Conservation (phyloP, 129 eudicot species). For the Tagetes erecta region DNA sequence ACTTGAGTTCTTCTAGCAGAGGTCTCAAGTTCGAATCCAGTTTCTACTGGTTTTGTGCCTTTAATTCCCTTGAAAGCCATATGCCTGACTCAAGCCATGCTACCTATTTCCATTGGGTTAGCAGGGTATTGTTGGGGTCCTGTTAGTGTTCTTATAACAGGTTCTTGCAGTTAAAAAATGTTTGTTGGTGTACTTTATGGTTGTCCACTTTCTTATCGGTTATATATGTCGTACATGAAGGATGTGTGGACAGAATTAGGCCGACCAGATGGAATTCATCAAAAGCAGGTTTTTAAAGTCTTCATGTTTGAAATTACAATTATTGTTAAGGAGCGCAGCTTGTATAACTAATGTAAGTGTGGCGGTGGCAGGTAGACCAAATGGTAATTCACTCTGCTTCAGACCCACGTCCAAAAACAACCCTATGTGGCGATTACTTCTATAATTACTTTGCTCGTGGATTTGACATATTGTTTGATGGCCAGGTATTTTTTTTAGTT, state of each 20-base stretch:
- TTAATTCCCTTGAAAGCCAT: too few species aligned
- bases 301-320: neutral
- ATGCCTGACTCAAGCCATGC: too few species aligned
- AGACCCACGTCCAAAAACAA: slow-evolving; percentile 83
- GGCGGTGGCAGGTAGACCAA: slow-evolving; percentile 75
- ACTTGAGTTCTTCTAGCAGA: too few species aligned
- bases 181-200: neutral
- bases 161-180: too few species aligned
- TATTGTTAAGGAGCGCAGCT: neutral
- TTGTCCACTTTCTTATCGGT: neutral
- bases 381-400: slow-evolving; percentile 98
- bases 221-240: slow-evolving; percentile 33
- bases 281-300: slow-evolving; percentile 64
- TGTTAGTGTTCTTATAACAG: too few species aligned
- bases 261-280: slow-evolving; percentile 87
- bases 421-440: slow-evolving; percentile 93
- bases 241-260: slow-evolving; percentile 94
- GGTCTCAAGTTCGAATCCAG: too few species aligned
- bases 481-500: slow-evolving; percentile 53
- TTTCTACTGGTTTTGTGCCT: too few species aligned
- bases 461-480: slow-evolving; percentile 92
- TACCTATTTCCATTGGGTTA: too few species aligned
- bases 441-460: slow-evolving; percentile 90
- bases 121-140: too few species aligned
- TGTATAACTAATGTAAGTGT: slow-evolving; percentile 7